Evolutionary conservation across 1,284 basidiomycete species (phyloP), one percentile per base, ranked within the genome.

Genomic region (Mycena citricolor): DNA sequence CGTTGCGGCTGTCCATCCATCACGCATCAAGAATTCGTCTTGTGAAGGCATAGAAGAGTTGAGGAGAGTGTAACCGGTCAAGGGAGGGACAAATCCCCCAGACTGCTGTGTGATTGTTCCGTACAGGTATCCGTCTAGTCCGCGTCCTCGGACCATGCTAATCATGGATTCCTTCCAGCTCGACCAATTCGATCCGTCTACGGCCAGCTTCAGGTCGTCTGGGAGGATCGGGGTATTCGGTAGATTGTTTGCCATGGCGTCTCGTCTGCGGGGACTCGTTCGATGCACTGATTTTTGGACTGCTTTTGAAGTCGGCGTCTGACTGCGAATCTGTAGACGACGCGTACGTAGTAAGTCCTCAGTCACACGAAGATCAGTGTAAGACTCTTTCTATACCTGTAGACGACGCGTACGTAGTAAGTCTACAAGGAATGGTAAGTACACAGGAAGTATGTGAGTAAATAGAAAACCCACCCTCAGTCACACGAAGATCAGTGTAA

Each of bases 281-380:
- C 10, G 22, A n/a, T n/a, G n/a, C n/a, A n/a, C n/a, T n/a, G n/a
- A n/a, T 38, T 23, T 26, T 21, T 20, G 20, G 14, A 40, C 37
- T 40, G 37, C 39, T 32, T 33, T 8, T 25, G n/a, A 38, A 20
- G 29, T n/a, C 4, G 17, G 30, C 35, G 28, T 45, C 44, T 45
- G 44, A 45, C 44, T 45, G 44, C 37, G 44, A 45, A 45, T 45
- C 44, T 45, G 44, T 44, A 44, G 42, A 44, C 33, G 21, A 31
- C 28, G 13, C 28, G 38, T 20, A 32, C 37, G 42, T n/a, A n/a
- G n/a, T n/a, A n/a, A n/a, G n/a, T 35, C 39, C 39, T 40, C 39
- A 40, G 39, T 40, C 26, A 30, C 16, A 35, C 33, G 14, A 17
- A 21, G 17, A n/a, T n/a, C 32, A 20, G 26, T 19, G 25, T 25